Percentiles rank a stretch among this genome's conserved stretches.
These are phyloP conservation scores for Rhodotorula paludigena DNA, from an alignment of 768 basidiomycete genomes.

Conservation along the genomic window DNA sequence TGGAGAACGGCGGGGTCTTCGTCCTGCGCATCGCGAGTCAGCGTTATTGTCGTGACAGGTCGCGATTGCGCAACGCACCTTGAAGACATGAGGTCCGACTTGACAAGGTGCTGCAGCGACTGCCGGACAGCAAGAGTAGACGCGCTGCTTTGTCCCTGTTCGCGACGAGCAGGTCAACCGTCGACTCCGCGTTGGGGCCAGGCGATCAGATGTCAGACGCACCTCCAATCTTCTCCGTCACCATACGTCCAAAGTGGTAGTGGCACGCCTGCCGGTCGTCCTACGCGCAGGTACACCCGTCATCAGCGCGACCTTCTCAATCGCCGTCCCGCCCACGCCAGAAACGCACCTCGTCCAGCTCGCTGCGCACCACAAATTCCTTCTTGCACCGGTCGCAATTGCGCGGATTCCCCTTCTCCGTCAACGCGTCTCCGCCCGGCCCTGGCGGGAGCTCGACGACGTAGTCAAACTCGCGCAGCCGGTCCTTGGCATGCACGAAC, in stretches of 20 bases:
- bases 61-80: slow-evolving; percentile 8
- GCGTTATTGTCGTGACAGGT: too few relatives aligned
- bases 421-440: slow-evolving; percentile 61
- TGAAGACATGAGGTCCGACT: slow-evolving; percentile 86
- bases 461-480: slow-evolving; percentile 29
- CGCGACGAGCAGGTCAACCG: neutral
- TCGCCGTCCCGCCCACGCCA: too few relatives aligned
- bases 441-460: slow-evolving; percentile 63
- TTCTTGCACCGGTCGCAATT: slow-evolving; percentile 76
- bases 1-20: slow-evolving; percentile 62
- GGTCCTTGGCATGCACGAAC: slow-evolving; percentile 12
- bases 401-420: slow-evolving; percentile 55
- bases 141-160: slow-evolving; percentile 54
- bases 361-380: slow-evolving; percentile 63
- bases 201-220: slow-evolving; percentile 42
- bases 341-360: slow-evolving; percentile 40
- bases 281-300: slow-evolving; percentile 33
- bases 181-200: slow-evolving; percentile 42
- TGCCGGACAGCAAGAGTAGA: slow-evolving; percentile 75
- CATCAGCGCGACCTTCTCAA: neutral
- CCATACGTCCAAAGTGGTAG: slow-evolving; percentile 76
- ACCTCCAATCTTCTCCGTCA: slow-evolving; percentile 64
- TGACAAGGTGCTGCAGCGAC: slow-evolving; percentile 60
- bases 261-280: slow-evolving; percentile 61
- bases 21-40: slow-evolving; percentile 49